These are phyloP conservation scores for Lablab purpureus DNA, from an alignment of 306 rosid genomes.

Conservation along the genomic window DNA sequence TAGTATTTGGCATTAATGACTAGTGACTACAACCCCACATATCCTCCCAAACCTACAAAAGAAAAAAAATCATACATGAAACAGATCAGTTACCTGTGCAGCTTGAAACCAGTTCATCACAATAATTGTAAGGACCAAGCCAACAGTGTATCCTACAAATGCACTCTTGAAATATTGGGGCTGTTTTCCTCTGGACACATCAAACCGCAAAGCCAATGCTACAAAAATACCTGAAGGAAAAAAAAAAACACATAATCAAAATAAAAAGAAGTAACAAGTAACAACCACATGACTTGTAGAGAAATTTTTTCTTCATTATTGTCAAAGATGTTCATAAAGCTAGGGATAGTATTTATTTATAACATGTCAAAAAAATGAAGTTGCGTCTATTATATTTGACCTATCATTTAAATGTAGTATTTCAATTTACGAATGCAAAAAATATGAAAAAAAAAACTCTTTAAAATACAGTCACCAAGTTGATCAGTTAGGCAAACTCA, in stretches of 20 bases:
- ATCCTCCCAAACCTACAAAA: not conserved
- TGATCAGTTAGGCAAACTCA: not conserved
- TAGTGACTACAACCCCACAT: not conserved
- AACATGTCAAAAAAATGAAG: not conserved
- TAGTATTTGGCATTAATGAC: not conserved
- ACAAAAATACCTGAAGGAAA: slow-evolving; percentile 85
- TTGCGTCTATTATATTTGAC: not conserved
- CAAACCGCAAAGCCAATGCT: slow-evolving; percentile 96
- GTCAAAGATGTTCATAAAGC: not conserved
- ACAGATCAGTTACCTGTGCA: slow-evolving; percentile 80
- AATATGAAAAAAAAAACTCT: not conserved
- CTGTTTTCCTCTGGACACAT: slow-evolving; percentile 84
- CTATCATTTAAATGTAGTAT: not conserved
- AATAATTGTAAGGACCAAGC: slow-evolving; percentile 86
- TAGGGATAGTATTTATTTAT: not conserved
- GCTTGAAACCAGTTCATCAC: slow-evolving; percentile 99
- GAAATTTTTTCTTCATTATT: not conserved
- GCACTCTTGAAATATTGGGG: slow-evolving; percentile 95
- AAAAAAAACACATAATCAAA: not conserved
- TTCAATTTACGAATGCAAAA: not conserved
- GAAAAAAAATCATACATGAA: not conserved
- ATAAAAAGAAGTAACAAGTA: slow-evolving; percentile 20
- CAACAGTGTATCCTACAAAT: slow-evolving; percentile 81
- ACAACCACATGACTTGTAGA: slow-evolving; percentile 4
- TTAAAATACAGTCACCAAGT: not conserved